Evolutionary conservation across 441 rosid genomes (phyloP).

Genomic region (Adansonia rubrostipa): DNA sequence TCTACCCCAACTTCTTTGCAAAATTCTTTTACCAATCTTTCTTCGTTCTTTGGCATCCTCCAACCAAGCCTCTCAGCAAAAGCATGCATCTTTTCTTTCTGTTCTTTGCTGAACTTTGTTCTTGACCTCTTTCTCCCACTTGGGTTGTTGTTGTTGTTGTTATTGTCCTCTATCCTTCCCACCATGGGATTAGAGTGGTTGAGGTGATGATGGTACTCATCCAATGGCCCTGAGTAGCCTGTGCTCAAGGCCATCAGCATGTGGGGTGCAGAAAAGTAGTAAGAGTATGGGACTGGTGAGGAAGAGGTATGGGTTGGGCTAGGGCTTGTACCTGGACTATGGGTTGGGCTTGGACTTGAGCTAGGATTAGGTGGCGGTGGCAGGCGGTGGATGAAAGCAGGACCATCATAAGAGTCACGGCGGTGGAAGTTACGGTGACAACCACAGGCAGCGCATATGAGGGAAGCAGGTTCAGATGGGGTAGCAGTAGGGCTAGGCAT

Average conservation of each 20-base stretch:
- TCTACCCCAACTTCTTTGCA: slow-evolving; percentile 57
- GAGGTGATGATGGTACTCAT: slow-evolving; percentile 26
- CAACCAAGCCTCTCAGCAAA: slow-evolving; percentile 66
- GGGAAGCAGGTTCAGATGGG: slow-evolving; percentile 47
- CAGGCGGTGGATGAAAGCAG: slow-evolving; percentile 17
- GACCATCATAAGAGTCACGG: slow-evolving; percentile 38
- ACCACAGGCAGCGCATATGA: slow-evolving; percentile 76
- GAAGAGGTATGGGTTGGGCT: slow-evolving; percentile 32
- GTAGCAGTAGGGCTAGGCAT: slow-evolving; percentile 45
- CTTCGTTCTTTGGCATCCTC: slow-evolving; percentile 56
- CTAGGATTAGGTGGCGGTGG: slow-evolving; percentile 35
- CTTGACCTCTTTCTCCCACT: slow-evolving; percentile 44
- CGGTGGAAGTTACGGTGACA: slow-evolving; percentile 85
- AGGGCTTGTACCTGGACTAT: slow-evolving; percentile 38
- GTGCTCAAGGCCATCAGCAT: slow-evolving; percentile 49
- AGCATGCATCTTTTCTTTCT: slow-evolving; percentile 58
- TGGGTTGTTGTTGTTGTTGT: slow-evolving; percentile 24
- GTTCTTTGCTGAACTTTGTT: slow-evolving; percentile 53
- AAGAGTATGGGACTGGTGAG: slow-evolving; percentile 50
- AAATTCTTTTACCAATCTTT: slow-evolving; percentile 40
- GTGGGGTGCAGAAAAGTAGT: slow-evolving; percentile 52
- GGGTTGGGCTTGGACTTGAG: slow-evolving; percentile 46
- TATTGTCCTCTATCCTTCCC: slow-evolving; percentile 22
- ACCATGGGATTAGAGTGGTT: slow-evolving; percentile 15
- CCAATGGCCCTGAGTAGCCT: slow-evolving; percentile 24